These are phyloP conservation scores for Globisporangium emineosum DNA, from an alignment of 352 stramenopile species.

Conservation along the genomic window DNA sequence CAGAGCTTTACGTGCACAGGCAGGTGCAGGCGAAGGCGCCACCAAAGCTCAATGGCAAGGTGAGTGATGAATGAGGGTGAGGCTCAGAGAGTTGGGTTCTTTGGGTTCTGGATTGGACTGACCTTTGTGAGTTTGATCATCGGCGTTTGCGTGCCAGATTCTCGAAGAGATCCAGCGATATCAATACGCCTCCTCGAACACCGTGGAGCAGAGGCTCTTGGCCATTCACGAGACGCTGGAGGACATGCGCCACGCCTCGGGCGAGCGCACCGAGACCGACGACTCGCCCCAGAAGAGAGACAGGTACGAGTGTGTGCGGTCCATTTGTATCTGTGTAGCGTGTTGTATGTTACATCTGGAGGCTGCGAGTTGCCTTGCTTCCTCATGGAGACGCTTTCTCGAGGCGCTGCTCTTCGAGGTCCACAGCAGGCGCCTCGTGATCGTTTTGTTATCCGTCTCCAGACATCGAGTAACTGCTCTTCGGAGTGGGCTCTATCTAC, in stretches of 20 bases:
- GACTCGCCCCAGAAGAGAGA: conserved; percentile 46
- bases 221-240: conserved; percentile 61
- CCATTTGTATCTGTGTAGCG: conserved; percentile 12
- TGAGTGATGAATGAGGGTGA: not conserved
- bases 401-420: conserved; percentile 2
- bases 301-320: conserved; percentile 34
- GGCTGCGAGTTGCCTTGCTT: not conserved
- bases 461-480: conserved; percentile 21
- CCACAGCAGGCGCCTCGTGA: not conserved
- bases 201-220: conserved; percentile 58
- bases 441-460: conserved; percentile 9
- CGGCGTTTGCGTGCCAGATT: conserved; percentile 10
- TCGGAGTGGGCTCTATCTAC: conserved; percentile 35
- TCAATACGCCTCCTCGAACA: conserved; percentile 26
- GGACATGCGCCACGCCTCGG: conserved; percentile 41
- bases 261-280: conserved; percentile 49
- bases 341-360: conserved; percentile 15
- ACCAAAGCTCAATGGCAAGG: conserved; percentile 3
- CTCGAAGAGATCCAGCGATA: conserved; percentile 38
- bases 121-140: not conserved
- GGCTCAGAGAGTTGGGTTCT: not conserved
- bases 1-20: conserved; percentile 39
- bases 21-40: conserved; percentile 10
- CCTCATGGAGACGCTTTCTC: not conserved
- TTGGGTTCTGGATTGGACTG: no score